Conservation (phyloP, 2,329 filamentous ascomycete genomes). For the Phoma sp. region DNA sequence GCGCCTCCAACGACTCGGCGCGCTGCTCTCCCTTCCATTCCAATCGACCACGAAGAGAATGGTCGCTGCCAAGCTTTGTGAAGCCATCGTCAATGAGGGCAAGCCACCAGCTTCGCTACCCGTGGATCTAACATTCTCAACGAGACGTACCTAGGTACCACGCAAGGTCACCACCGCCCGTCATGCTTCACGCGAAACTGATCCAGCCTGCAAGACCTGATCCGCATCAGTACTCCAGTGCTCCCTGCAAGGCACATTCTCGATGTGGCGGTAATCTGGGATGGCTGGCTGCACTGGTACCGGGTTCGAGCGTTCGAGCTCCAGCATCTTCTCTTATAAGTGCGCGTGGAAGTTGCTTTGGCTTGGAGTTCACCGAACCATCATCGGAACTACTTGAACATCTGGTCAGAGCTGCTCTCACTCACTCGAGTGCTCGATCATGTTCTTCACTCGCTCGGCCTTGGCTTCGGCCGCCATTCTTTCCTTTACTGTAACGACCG, state of each 20-base stretch:
- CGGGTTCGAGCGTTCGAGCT: constrained; percentile 14
- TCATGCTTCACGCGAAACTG: constrained; percentile 38
- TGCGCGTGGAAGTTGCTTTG: constrained; percentile 22
- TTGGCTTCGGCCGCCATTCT: constrained; percentile 40
- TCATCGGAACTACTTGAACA: constrained; percentile 24
- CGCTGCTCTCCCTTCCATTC: constrained; percentile 35
- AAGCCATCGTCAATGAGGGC: constrained; percentile 21
- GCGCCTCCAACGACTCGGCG: constrained; percentile 22
- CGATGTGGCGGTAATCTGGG: constrained; percentile 32
- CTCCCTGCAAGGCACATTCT: constrained; percentile 47
- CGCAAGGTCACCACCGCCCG: constrained; percentile 32
- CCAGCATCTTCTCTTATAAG: constrained; percentile 34
- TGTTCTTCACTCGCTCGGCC: constrained; percentile 41
- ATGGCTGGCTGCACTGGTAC: constrained; percentile 32
- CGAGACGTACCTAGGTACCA: constrained; percentile 30
- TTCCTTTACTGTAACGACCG: constrained; percentile 31
- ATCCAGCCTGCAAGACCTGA: constrained; percentile 23
- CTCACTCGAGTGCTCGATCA: constrained; percentile 44
- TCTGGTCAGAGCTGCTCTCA: constrained; percentile 39
- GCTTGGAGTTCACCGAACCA: constrained; percentile 18
- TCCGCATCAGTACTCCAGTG: constrained; percentile 36
- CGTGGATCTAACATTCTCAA: constrained; percentile 31
- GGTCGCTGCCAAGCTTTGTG: constrained; percentile 27
- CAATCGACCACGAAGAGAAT: constrained; percentile 28
- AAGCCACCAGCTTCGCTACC: constrained; percentile 29